phyloP scores from a whole-genome alignment of 2,329 filamentous ascomycete species.

The Cercospora citrullina region DNA sequence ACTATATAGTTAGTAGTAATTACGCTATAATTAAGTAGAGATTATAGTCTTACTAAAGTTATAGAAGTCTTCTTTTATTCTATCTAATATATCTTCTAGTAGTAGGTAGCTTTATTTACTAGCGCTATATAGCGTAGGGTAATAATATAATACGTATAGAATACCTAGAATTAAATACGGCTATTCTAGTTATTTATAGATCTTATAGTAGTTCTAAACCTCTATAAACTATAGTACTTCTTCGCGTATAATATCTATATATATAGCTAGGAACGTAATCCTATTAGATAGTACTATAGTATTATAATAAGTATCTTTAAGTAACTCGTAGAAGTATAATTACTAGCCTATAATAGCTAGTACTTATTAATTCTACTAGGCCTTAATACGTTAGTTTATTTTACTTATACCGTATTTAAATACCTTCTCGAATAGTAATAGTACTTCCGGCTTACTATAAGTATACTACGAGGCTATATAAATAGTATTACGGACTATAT shows the following conservation, averaged over 20 bases:
- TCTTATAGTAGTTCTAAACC: no score
- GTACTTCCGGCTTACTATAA: background rate
- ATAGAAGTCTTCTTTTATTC: no score
- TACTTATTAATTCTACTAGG: conserved; percentile 9
- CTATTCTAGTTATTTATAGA: no score
- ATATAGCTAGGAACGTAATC: background rate
- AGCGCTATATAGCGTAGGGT: no score
- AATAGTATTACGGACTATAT: background rate
- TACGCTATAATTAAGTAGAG: no score
- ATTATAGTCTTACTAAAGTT: no score
- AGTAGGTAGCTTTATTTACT: no score
- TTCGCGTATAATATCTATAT: background rate
- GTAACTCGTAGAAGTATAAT: background rate
- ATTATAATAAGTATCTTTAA: background rate
- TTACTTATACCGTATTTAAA: conserved; percentile 7
- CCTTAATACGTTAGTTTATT: conserved; percentile 8
- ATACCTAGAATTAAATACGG: no score
- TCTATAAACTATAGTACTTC: no score
- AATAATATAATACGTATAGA: no score
- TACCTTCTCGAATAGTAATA: conserved; percentile 1
- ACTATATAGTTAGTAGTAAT: no score
- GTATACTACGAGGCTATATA: background rate
- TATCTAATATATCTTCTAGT: no score
- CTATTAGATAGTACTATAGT: background rate
- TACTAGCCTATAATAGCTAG: background rate